Base-by-base conservation (phyloP, 1,284 basidiomycete species). In the Cutaneotrichosporon sp. region DNA sequence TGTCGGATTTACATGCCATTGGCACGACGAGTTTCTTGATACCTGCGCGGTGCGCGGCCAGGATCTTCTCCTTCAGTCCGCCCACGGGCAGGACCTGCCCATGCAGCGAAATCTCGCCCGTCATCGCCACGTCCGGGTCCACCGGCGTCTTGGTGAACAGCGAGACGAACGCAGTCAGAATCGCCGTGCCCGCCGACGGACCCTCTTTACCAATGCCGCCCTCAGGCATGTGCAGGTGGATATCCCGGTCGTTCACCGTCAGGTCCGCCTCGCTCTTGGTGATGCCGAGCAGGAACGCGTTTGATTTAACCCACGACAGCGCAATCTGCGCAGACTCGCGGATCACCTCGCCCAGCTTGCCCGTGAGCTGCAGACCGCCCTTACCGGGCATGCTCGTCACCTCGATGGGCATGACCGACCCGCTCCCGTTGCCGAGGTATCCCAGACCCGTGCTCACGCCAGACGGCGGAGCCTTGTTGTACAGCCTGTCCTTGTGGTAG, bases 121-220 rank as follows among this genome's bases (percentile, higher is more conserved):
- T 96, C 90, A 96, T 92, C 8, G 92, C 91, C 51, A 93, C 87
- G 74, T 94, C 89, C 15, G 88, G 87, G 67, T 82, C 81, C 41
- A 96, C 84, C 71, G 78, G 82, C 10, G 84, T 87, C 76, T 85
- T 86, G 1, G 88, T 90, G 76, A 97, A 87, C 56, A 97, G 78
- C 42, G 87, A 90, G 18, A 97, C 90, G 65, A 97, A 88, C 1
- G 92, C 92, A 34, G 88, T 85, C 47, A 93, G 73, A 43, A 98
- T 86, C 0, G 94, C 94, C 2, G 91, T 96, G 45, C 94, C 94
- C 0, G 94, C 94, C 62, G 88, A 91, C 0, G 94, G 94, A 0
- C 94, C 94, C 67, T 98, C 94, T 77, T 98, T 99, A 46, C 94
- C 94, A 58, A 98, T 90, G 55, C 88, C 89, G 5, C 94, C 94